Evolutionary conservation across 2,329 filamentous ascomycete genomes (phyloP).

Genomic region (Colletotrichum costaricense): DNA sequence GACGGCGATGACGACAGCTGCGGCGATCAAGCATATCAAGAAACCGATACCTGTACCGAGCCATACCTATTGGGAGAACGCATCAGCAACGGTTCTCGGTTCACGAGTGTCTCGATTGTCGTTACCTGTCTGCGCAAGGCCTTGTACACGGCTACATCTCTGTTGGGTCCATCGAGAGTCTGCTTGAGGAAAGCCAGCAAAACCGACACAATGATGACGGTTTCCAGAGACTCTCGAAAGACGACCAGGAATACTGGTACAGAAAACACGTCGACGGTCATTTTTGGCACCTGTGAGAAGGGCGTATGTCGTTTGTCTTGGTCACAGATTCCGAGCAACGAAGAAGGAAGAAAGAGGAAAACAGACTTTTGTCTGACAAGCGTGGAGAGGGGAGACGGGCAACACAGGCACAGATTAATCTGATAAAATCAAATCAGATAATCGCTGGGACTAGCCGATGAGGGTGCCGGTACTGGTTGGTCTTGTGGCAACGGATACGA

Average conservation of each 20-base stretch:
- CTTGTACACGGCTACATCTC: slow-evolving; percentile 74
- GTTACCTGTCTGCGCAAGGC: slow-evolving; percentile 71
- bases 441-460: slow-evolving; percentile 5
- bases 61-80: slow-evolving; percentile 63
- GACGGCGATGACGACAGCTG: slow-evolving; percentile 73
- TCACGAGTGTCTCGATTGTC: neutral
- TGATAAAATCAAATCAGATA: slow-evolving; percentile 29
- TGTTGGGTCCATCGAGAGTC: slow-evolving; percentile 73
- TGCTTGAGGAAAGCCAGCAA: slow-evolving; percentile 88
- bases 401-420: slow-evolving; percentile 4
- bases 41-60: slow-evolving; percentile 68
- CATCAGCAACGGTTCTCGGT: neutral
- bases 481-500: neutral
- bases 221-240: slow-evolving; percentile 87
- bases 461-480: neutral
- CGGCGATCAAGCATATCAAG: slow-evolving; percentile 70
- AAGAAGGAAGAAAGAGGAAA: neutral
- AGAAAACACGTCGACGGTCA: slow-evolving; percentile 78
- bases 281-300: slow-evolving; percentile 43
- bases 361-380: neutral
- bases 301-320: neutral
- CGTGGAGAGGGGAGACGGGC: neutral
- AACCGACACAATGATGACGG: slow-evolving; percentile 87
- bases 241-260: slow-evolving; percentile 90
- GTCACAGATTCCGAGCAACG: neutral